These are phyloP conservation scores for Adiantum capillusveneris DNA, from an alignment of 75 land plant species.

Conservation along the genomic window DNA sequence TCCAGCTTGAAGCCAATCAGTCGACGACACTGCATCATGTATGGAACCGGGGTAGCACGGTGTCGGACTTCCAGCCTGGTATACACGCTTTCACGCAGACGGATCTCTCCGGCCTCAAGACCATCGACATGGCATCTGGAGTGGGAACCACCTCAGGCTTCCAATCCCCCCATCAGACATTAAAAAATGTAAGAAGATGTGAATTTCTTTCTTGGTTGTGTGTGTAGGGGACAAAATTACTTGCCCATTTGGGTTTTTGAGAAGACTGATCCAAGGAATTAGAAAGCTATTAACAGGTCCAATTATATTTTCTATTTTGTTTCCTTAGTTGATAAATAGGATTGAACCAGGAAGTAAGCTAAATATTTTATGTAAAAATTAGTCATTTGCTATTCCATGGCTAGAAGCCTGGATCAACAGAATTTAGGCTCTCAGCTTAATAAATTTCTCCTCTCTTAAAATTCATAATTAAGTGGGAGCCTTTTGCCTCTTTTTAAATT, in stretches of 20 bases:
- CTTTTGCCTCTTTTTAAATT: not conserved
- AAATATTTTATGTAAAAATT: no score
- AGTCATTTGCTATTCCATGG: no score
- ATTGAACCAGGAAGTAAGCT: no score
- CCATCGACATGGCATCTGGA: constrained; percentile 53
- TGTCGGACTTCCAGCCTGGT: constrained; percentile 57
- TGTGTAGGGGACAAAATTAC: not conserved
- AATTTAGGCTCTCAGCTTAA: not conserved
- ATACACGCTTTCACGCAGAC: constrained; percentile 44
- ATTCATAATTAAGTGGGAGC: not conserved
- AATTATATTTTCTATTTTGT: no score
- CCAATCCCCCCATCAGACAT: not conserved
- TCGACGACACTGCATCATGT: constrained; percentile 42
- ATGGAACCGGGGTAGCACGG: constrained; percentile 79
- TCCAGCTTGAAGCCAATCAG: constrained; percentile 34
- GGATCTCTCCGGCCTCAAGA: constrained; percentile 43
- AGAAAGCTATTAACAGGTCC: no score
- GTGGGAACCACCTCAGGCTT: not conserved
- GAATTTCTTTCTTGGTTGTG: not conserved
- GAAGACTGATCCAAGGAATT: no score
- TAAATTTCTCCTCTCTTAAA: not conserved
- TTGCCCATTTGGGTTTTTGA: not conserved
- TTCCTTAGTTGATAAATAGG: no score
- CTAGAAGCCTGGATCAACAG: not conserved
- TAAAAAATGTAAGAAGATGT: not conserved